Evolutionary conservation across 192 early-diverging fungal species (phyloP), one percentile per base, ranked within the genome.

Genomic region (Coemansia sp.): DNA sequence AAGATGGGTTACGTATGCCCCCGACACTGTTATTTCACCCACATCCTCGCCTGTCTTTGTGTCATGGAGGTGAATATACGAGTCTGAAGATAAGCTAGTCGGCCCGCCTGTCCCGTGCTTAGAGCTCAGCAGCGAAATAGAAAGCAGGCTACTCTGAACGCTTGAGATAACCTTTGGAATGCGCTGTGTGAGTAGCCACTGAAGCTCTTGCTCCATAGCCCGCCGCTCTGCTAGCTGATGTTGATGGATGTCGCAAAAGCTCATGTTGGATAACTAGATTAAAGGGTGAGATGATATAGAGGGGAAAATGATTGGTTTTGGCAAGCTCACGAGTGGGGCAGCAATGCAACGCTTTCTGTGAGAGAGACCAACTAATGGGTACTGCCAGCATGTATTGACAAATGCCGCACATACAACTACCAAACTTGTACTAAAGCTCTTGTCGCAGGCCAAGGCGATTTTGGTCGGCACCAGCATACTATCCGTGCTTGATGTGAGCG

Each of bases 141-240:
- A 43, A 3, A 63, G 27, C 15, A 76, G 60, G 15, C 43, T 18
- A 22, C 34, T 21, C 29, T 56, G 27, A 2, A 63, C 44, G 15
- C 59, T 33, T 10, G 17, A 4, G 2, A 70, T 59, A n/a, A 26
- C 61, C 17, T 71, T 44, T n/a, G 74, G 74, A 33, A 76, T 76
- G 42, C 68, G 70, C 21, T 70, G 60, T 1, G 34, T 36, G 33
- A 76, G 64, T 15, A 76, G 68, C 74, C 74, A 76, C 18, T 50
- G 32, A 3, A 70, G 57, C 54, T 76, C 74, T 0, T 39, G 34
- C 12, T 58, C 57, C 35, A 64, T 62, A 26, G 41, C 11, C 7
- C 14, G 32, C 34, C 27, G 19, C 34, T 60, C 65, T 21, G 33
- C 32, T 17, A 33, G 17, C 9, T 1, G 8, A 4, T 35, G 29